A percentile compares a stretch with the other conserved stretches of the same genome.
phyloP scores from a whole-genome alignment of 1,139 yeast genomes.

The Geotrichum europaeum region DNA sequence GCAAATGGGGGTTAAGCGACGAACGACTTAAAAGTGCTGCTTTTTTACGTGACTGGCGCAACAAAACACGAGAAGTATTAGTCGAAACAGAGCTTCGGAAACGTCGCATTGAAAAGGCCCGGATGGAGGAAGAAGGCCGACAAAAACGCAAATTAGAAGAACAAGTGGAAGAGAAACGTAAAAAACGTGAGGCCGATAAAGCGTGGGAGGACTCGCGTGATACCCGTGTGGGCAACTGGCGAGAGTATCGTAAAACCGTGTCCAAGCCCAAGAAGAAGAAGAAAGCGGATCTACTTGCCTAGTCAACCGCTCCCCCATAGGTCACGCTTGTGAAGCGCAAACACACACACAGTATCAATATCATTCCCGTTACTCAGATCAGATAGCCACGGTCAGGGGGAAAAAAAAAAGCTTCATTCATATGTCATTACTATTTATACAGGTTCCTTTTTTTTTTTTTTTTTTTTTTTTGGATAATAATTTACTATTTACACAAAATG shows the following conservation, averaged over 20 bases:
- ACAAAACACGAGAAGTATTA: conserved; percentile 39
- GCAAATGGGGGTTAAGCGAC: conserved; percentile 40
- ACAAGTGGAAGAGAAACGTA: conserved; percentile 38
- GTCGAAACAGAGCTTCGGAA: conserved; percentile 42
- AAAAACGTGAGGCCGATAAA: conserved; percentile 40
- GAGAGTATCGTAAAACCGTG: conserved; percentile 42
- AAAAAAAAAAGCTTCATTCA: not conserved
- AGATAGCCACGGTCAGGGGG: not conserved
- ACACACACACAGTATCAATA: not conserved
- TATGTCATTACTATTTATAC: not conserved
- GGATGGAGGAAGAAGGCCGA: conserved; percentile 41
- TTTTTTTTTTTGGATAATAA: not conserved
- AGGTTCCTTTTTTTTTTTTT: not conserved
- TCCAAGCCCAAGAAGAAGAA: conserved; percentile 39
- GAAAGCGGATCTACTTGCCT: conserved; percentile 24
- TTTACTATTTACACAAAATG: conserved; percentile 3
- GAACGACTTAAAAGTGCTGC: conserved; percentile 37
- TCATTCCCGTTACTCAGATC: not conserved
- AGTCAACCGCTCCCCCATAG: not conserved
- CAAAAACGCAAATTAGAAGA: conserved; percentile 37
- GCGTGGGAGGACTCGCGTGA: conserved; percentile 64
- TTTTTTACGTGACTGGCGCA: conserved; percentile 40
- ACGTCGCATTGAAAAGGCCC: conserved; percentile 36
- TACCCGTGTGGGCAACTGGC: conserved; percentile 55
- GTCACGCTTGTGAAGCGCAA: not conserved